A percentile compares a stretch with the other conserved stretches of the same genome.
Evolutionary conservation across 805 yeast species (phyloP).

Genomic region (Zygotorulaspora florentina): DNA sequence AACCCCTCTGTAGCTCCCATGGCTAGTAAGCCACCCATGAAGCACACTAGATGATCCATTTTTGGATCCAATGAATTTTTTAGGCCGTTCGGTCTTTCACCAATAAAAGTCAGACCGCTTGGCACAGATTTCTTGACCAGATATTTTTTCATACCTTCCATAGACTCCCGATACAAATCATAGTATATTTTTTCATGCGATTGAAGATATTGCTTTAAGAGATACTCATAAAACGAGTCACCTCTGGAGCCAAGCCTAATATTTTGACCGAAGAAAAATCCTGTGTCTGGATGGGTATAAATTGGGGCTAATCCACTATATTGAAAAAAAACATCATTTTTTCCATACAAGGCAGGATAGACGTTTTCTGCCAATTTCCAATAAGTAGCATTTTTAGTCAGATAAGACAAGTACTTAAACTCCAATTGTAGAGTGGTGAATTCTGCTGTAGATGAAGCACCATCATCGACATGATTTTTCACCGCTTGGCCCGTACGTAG

Average conservation of each 20-base stretch:
- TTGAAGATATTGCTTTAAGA: conserved; percentile 79
- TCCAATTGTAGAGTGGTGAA: conserved; percentile 84
- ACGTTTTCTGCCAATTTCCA: conserved; percentile 78
- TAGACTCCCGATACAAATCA: conserved; percentile 72
- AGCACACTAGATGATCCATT: conserved; percentile 93
- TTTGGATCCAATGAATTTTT: conserved; percentile 56
- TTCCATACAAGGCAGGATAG: conserved; percentile 62
- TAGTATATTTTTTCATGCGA: conserved; percentile 62
- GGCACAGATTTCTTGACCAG: conserved; percentile 60
- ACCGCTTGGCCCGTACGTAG: conserved; percentile 58
- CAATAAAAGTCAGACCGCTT: conserved; percentile 59
- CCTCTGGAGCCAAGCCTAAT: conserved; percentile 89
- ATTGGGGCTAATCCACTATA: conserved; percentile 80
- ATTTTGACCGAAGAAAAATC: conserved; percentile 55
- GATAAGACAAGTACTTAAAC: conserved; percentile 70
- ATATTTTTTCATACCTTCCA: conserved; percentile 69
- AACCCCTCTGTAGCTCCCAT: conserved; percentile 82
- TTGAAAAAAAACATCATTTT: conserved; percentile 37
- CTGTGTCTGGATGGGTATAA: conserved; percentile 69
- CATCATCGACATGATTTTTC: conserved; percentile 59
- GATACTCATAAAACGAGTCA: conserved; percentile 87
- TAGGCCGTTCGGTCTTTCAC: conserved; percentile 74
- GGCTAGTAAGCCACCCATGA: conserved; percentile 83
- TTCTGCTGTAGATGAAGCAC: conserved; percentile 87
- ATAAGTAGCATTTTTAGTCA: conserved; percentile 74